phyloP scores from a whole-genome alignment of 257 asterid species.

The Paulownia fortunei region DNA sequence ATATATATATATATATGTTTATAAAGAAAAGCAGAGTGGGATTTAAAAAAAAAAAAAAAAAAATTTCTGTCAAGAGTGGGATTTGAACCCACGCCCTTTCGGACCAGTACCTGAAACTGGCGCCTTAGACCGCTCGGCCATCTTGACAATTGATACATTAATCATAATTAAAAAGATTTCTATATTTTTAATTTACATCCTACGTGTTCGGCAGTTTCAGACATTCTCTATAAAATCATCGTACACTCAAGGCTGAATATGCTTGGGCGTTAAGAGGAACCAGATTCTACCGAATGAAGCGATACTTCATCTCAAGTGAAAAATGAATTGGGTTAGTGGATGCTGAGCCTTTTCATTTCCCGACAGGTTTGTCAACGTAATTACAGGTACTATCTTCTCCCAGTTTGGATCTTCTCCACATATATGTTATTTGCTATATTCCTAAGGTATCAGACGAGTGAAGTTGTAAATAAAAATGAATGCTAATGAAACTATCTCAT shows the following conservation, averaged over 20 bases:
- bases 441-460: too few relatives aligned
- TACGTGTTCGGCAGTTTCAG: too few relatives aligned
- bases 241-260: too few relatives aligned
- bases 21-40: conserved; percentile 46
- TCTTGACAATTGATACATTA: conserved; percentile 47
- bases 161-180: too few relatives aligned
- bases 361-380: not conserved
- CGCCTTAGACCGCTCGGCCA: conserved; percentile 85
- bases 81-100: conserved; percentile 95
- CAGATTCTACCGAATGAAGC: too few relatives aligned
- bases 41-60: conserved; percentile 72
- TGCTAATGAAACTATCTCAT: not conserved
- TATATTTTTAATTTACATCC: too few relatives aligned
- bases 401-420: too few relatives aligned
- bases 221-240: not conserved
- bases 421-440: too few relatives aligned
- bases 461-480: too few relatives aligned
- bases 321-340: not conserved
- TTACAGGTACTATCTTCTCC: not conserved
- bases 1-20: not conserved
- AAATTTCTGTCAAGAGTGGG: conserved; percentile 89
- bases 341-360: not conserved
- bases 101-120: conserved; percentile 81
- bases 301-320: too few relatives aligned
- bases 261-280: too few relatives aligned